phyloP scores from a whole-genome alignment of 2,329 filamentous ascomycete species.

The Penicillium sp. region DNA sequence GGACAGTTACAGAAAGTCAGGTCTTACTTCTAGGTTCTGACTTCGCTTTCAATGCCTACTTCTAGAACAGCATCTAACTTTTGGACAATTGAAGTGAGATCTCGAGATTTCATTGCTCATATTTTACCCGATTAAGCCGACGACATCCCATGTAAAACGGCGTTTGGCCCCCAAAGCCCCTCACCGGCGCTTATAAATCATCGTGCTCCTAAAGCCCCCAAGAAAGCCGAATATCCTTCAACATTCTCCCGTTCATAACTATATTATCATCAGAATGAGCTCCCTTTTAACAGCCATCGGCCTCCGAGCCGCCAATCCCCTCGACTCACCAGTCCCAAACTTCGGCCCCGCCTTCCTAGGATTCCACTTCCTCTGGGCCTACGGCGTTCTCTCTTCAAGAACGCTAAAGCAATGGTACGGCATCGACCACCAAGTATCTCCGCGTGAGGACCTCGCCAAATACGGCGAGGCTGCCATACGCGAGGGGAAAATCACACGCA shows the following conservation, averaged over 20 bases:
- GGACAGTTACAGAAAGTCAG: not conserved
- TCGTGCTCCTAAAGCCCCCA: not conserved
- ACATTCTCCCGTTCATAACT: not conserved
- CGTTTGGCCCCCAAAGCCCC: not conserved
- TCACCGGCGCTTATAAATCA: not conserved
- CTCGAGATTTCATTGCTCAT: not conserved
- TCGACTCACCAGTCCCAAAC: slow-evolving; percentile 20
- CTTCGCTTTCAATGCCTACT: not conserved
- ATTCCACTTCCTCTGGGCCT: slow-evolving; percentile 50
- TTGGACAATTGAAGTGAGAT: too few relatives aligned
- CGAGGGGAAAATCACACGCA: slow-evolving; percentile 52
- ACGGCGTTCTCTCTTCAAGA: slow-evolving; percentile 53
- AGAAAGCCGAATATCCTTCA: not conserved
- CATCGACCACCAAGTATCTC: slow-evolving; percentile 56
- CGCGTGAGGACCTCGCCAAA: slow-evolving; percentile 54
- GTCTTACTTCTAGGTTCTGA: not conserved
- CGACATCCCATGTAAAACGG: not conserved
- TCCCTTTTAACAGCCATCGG: slow-evolving; percentile 37
- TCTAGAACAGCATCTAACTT: not conserved
- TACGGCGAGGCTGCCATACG: slow-evolving; percentile 53
- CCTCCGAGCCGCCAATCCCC: slow-evolving; percentile 24
- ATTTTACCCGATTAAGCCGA: not conserved
- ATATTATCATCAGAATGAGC: not conserved
- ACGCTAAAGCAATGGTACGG: slow-evolving; percentile 50
- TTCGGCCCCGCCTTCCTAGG: slow-evolving; percentile 39